Evolutionary conservation across 2,329 filamentous ascomycete genomes (phyloP).

Genomic region (Thelonectria olida): DNA sequence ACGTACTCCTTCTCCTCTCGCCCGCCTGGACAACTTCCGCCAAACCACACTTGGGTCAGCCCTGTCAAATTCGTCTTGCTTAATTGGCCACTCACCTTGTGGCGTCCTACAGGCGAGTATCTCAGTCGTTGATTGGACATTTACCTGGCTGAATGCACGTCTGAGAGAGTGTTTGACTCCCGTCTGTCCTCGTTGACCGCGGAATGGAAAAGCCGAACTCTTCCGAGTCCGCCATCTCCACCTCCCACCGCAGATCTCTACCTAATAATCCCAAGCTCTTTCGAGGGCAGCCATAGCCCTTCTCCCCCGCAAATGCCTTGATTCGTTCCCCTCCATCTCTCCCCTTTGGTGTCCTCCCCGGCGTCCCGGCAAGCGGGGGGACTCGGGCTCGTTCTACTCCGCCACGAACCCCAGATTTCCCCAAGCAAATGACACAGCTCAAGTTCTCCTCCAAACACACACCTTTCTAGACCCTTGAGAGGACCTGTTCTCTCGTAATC

Average conservation of each 20-base stretch:
- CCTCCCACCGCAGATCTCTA: background rate
- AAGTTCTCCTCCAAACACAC: background rate
- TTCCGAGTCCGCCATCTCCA: background rate
- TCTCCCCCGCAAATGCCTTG: background rate
- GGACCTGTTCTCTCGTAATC: background rate
- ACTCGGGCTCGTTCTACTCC: no score
- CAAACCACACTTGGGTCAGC: background rate
- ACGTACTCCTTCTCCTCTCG: background rate
- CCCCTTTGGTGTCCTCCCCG: background rate
- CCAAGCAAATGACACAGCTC: background rate
- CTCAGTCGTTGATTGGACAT: background rate
- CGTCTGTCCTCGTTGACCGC: no score
- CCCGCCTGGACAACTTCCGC: background rate
- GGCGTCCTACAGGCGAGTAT: background rate
- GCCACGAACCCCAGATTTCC: constrained; percentile 10
- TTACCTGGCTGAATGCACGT: no score
- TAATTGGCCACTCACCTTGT: background rate
- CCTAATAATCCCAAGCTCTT: background rate
- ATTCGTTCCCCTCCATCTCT: background rate
- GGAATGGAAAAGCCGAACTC: background rate
- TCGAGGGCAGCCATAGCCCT: background rate
- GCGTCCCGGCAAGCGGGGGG: no score
- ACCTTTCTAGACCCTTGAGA: background rate
- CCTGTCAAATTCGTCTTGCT: background rate
- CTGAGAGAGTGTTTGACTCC: background rate